Conservation (phyloP, 148 eudicot genomes). For the Talinum fruticosum region DNA sequence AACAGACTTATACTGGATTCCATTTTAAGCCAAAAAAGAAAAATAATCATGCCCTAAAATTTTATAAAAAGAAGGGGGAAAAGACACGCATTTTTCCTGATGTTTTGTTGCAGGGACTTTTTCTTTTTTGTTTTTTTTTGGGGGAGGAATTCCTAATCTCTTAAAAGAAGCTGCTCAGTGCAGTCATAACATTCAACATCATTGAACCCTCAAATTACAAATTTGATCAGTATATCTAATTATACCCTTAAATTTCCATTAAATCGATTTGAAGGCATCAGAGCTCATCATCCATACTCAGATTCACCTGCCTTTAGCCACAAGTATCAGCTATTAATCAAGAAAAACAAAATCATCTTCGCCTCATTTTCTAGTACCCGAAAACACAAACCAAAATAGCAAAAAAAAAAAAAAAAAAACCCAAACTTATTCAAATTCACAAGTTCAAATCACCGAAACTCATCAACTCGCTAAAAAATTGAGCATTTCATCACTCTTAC, state of each 20-base stretch:
- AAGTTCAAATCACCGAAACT: no score
- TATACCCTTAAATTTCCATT: neutral
- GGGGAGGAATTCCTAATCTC: neutral
- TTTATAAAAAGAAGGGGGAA: neutral
- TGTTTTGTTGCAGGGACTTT: no score
- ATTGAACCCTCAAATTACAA: neutral
- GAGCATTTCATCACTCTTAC: constrained; percentile 30
- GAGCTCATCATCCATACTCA: neutral
- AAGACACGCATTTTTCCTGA: no score
- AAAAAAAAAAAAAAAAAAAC: neutral
- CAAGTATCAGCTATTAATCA: neutral
- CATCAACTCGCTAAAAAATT: neutral
- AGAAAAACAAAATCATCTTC: neutral
- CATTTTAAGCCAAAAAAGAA: neutral
- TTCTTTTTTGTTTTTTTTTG: no score
- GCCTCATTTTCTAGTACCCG: neutral
- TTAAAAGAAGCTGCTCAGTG: neutral
- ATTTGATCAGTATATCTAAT: neutral
- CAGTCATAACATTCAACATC: neutral
- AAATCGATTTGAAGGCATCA: neutral
- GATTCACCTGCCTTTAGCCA: neutral
- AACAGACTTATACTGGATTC: neutral
- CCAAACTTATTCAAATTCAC: neutral
- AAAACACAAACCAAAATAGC: neutral
- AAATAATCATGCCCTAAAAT: neutral